Conservation (phyloP, 768 basidiomycete species). For the Gautieria morchelliformis region DNA sequence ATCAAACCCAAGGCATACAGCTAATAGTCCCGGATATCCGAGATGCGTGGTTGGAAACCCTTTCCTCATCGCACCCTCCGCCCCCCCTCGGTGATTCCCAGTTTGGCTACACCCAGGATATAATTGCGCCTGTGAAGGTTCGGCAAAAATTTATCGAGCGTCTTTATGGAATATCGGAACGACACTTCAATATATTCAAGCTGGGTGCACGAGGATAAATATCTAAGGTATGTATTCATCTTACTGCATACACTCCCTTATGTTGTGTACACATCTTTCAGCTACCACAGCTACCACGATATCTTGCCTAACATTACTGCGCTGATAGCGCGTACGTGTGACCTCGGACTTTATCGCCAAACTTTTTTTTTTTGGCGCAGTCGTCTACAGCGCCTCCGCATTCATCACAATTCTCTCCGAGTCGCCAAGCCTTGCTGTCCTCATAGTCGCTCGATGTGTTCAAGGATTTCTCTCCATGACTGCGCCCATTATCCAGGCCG, state of each 20-base stretch:
- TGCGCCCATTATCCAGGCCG: slow-evolving; percentile 4
- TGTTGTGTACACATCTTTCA: slow-evolving; percentile 10
- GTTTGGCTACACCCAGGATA: slow-evolving; percentile 47
- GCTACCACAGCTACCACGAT: slow-evolving; percentile 45
- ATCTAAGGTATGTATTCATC: slow-evolving; percentile 30
- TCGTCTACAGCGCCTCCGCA: slow-evolving; percentile 39
- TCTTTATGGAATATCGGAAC: slow-evolving; percentile 35
- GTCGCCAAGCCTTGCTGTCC: slow-evolving; percentile 29
- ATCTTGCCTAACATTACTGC: slow-evolving; percentile 43
- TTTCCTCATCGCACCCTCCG: slow-evolving; percentile 41
- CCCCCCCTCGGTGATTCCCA: slow-evolving; percentile 46
- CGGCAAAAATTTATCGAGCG: slow-evolving; percentile 42
- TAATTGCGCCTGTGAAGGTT: slow-evolving; percentile 41
- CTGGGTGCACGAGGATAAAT: slow-evolving; percentile 33
- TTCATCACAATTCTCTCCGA: slow-evolving; percentile 41
- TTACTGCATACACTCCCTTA: background rate
- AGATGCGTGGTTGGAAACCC: slow-evolving; percentile 42
- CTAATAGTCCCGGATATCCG: slow-evolving; percentile 39
- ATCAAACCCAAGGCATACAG: slow-evolving; percentile 24
- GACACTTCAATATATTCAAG: slow-evolving; percentile 35
- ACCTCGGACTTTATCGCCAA: slow-evolving; percentile 47
- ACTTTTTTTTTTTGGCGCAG: slow-evolving; percentile 40
- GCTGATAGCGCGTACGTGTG: slow-evolving; percentile 40
- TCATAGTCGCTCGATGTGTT: slow-evolving; percentile 35
- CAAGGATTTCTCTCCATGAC: slow-evolving; percentile 23